Evolutionary conservation across 2,329 filamentous ascomycete species (phyloP).

Genomic region (Ascochyta rabiei): DNA sequence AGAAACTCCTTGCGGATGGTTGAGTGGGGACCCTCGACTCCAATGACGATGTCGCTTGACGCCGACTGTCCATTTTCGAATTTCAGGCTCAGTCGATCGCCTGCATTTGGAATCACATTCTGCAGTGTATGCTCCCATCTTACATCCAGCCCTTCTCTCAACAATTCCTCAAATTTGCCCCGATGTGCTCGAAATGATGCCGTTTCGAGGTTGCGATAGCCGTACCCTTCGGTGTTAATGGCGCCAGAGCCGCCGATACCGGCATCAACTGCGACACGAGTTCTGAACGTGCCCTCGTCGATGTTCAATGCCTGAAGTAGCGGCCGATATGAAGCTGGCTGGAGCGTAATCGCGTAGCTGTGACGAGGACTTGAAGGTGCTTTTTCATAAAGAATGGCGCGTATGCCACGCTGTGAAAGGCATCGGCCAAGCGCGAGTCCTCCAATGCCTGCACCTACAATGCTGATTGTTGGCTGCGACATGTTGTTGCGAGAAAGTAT

Average conservation of each 20-base stretch:
- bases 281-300: conserved; percentile 39
- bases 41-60: conserved; percentile 36
- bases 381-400: conserved; percentile 44
- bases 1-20: conserved; percentile 33
- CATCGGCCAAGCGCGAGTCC: conserved; percentile 51
- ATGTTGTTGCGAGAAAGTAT: conserved; percentile 18
- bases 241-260: conserved; percentile 31
- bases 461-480: conserved; percentile 35
- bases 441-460: conserved; percentile 55
- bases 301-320: conserved; percentile 42
- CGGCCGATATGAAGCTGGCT: conserved; percentile 38
- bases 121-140: conserved; percentile 39
- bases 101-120: conserved; percentile 10
- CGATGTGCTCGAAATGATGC: conserved; percentile 46
- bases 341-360: conserved; percentile 50
- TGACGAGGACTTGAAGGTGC: conserved; percentile 32
- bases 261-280: conserved; percentile 41
- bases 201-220: conserved; percentile 1
- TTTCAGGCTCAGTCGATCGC: background rate
- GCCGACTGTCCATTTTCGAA: conserved; percentile 21
- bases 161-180: conserved; percentile 41
- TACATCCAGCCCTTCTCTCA: conserved; percentile 47
- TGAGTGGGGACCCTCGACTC: conserved; percentile 50
- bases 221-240: conserved; percentile 12
- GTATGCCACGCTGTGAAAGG: conserved; percentile 42